Evolutionary conservation across 108 stramenopile species (phyloP).

Genomic region (Cyclotella atomus): DNA sequence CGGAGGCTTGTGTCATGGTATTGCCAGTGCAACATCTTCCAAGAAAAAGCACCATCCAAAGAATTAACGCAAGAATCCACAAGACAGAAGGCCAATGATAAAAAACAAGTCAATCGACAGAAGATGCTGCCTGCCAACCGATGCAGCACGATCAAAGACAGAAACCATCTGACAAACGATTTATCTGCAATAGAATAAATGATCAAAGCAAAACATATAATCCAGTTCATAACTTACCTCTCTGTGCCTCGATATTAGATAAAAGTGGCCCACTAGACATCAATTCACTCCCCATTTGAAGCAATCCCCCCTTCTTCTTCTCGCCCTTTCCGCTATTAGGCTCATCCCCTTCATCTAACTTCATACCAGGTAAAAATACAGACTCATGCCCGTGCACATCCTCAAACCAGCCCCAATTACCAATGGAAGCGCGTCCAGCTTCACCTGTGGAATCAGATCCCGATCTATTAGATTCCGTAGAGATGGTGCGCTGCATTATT

Average conservation of each 20-base stretch:
- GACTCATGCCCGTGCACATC: slow-evolving; percentile 64
- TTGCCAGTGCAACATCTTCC: too few relatives aligned
- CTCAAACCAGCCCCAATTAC: slow-evolving; percentile 86
- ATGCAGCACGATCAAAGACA: background rate
- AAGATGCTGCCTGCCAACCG: too few relatives aligned
- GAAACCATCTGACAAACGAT: background rate
- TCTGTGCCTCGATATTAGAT: slow-evolving; percentile 29
- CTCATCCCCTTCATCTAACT: background rate
- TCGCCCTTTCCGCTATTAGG: slow-evolving; percentile 2
- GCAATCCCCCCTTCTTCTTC: slow-evolving; percentile 35
- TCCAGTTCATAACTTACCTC: slow-evolving; percentile 28
- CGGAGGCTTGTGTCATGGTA: too few relatives aligned
- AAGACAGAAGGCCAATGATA: too few relatives aligned
- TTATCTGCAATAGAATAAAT: background rate
- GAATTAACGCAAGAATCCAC: too few relatives aligned
- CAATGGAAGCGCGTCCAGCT: background rate
- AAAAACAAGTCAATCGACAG: too few relatives aligned
- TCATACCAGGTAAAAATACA: slow-evolving; percentile 2
- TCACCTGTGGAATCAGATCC: background rate
- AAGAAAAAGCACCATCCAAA: too few relatives aligned
- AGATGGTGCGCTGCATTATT: background rate
- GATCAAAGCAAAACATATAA: background rate
- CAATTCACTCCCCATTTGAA: slow-evolving; percentile 42
- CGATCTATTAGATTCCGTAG: slow-evolving; percentile 1
- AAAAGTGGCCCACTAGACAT: slow-evolving; percentile 25